phyloP scores from a whole-genome alignment of 2,329 filamentous ascomycete genomes.

The Stylonectria norvegica region DNA sequence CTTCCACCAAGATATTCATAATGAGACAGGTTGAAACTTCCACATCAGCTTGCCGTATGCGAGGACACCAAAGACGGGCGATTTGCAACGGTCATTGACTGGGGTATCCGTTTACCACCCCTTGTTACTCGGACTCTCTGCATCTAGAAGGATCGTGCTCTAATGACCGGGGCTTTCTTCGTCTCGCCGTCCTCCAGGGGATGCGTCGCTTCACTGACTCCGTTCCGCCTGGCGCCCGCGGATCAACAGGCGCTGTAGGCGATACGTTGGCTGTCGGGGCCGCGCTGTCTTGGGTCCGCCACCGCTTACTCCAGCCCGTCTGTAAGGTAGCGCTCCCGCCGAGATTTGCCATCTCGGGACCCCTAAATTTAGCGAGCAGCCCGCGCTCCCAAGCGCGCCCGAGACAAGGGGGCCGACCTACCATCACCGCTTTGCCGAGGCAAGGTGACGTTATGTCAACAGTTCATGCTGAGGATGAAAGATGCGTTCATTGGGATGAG shows the following conservation, averaged over 20 bases:
- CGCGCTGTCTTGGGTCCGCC: too few relatives aligned
- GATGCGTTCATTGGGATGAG: constrained; percentile 2
- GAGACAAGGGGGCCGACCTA: constrained; percentile 11
- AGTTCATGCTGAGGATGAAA: constrained; percentile 11
- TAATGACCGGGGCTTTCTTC: too few relatives aligned
- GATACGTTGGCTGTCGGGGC: not conserved
- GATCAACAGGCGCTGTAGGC: not conserved
- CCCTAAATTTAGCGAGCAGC: constrained; percentile 1
- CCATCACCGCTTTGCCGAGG: constrained; percentile 12
- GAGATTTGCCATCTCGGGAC: not conserved
- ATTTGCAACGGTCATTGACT: too few relatives aligned
- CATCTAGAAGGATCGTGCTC: too few relatives aligned
- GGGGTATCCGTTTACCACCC: too few relatives aligned
- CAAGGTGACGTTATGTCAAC: constrained; percentile 6
- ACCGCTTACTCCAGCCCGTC: not conserved
- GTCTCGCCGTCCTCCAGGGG: too few relatives aligned
- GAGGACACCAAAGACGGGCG: too few relatives aligned
- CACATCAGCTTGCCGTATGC: too few relatives aligned
- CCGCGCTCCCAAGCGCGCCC: constrained; percentile 6
- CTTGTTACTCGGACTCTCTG: too few relatives aligned
- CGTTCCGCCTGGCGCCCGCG: not conserved
- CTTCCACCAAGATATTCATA: too few relatives aligned
- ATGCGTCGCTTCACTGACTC: too few relatives aligned
- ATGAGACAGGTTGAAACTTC: too few relatives aligned
- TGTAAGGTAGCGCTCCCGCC: not conserved